Conservation (phyloP, 208 protist species). For the Trypanosoma congolense region DNA sequence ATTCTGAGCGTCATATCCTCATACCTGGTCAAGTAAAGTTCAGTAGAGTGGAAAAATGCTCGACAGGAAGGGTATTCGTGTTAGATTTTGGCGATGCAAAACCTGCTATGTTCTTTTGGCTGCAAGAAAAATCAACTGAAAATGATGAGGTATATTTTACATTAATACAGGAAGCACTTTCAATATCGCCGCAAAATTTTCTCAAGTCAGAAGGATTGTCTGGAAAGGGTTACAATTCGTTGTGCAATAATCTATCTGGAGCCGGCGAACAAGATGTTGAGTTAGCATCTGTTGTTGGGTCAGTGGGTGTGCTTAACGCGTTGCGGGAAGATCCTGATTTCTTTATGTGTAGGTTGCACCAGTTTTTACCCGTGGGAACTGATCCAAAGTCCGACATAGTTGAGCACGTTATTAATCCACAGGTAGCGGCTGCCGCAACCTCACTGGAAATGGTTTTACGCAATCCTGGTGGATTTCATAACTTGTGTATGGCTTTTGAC, state of each 20-base stretch:
- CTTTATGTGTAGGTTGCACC: conserved; percentile 42
- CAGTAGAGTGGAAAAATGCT: conserved; percentile 58
- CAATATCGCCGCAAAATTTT: too few relatives aligned
- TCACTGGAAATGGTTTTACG: conserved; percentile 37
- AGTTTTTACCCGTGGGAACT: conserved; percentile 33
- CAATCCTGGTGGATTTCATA: conserved; percentile 47
- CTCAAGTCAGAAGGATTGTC: too few relatives aligned
- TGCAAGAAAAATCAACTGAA: conserved; percentile 76
- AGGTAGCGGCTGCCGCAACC: conserved; percentile 38
- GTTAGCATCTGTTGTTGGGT: conserved; percentile 44
- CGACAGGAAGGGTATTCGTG: conserved; percentile 63
- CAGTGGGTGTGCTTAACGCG: conserved; percentile 40
- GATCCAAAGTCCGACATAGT: conserved; percentile 37
- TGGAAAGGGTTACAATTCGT: conserved; percentile 43
- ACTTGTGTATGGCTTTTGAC: conserved; percentile 42
- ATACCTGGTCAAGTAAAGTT: conserved; percentile 27
- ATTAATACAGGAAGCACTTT: conserved; percentile 40
- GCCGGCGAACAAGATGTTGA: conserved; percentile 11
- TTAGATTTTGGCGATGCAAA: conserved; percentile 38
- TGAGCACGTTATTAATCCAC: conserved; percentile 60
- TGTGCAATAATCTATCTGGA: conserved; percentile 28
- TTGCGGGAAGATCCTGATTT: conserved; percentile 50
- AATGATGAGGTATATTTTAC: conserved; percentile 52
- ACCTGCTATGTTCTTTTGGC: conserved; percentile 67
- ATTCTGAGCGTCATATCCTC: conserved; percentile 21